These are phyloP conservation scores for Fusarium zealandicum DNA, from an alignment of 2,329 filamentous ascomycete genomes.

Conservation along the genomic window DNA sequence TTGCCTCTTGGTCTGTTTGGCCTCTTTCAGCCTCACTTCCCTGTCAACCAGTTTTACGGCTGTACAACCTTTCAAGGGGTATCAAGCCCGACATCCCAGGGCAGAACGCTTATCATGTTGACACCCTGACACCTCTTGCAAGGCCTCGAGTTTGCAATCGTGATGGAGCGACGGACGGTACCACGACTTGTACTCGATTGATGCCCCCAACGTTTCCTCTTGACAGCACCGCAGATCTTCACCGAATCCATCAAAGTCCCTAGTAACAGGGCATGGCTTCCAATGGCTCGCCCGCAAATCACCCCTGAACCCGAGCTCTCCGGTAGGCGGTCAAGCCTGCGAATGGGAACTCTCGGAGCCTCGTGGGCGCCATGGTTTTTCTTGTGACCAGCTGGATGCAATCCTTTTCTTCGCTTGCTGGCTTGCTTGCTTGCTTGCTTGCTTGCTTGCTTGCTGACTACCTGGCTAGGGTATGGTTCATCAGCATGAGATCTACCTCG, in stretches of 20 bases:
- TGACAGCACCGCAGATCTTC: constrained; percentile 2
- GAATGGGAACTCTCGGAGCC: constrained; percentile 40
- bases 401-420: constrained; percentile 4
- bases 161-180: constrained; percentile 10
- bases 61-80: constrained; percentile 4
- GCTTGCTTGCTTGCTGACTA: constrained; percentile 3
- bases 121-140: background rate
- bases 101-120: constrained; percentile 9
- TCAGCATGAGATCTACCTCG: constrained; percentile 20
- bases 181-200: background rate
- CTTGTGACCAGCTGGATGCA: constrained; percentile 17
- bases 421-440: constrained; percentile 8
- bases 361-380: constrained; percentile 23
- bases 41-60: constrained; percentile 7
- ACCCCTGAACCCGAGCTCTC: constrained; percentile 37
- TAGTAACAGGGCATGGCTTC: constrained; percentile 2
- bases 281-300: constrained; percentile 14
- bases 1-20: constrained; percentile 19
- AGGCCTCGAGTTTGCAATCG: constrained; percentile 2
- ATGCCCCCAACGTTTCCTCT: constrained; percentile 2
- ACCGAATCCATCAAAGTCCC: constrained; percentile 11
- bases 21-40: constrained; percentile 15
- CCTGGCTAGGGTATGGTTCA: constrained; percentile 13
- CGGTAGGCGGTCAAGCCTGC: constrained; percentile 32
- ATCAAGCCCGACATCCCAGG: constrained; percentile 3